Percentiles rank a stretch among this genome's conserved stretches.
Conservation (phyloP, 1,139 yeast species). For the Tardiomyces depauwii region DNA sequence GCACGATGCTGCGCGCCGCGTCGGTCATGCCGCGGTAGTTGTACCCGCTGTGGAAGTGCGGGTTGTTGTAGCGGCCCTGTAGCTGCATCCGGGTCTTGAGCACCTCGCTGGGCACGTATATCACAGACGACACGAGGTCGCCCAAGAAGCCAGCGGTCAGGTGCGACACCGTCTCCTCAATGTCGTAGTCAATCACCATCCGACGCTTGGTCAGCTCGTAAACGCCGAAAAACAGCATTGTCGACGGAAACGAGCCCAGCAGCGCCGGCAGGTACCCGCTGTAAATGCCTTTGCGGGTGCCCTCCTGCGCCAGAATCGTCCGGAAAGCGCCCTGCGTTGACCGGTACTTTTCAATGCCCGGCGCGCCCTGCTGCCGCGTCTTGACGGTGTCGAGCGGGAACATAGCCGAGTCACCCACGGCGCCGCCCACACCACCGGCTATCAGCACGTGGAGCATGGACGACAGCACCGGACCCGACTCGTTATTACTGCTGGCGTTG, state of each 20-base stretch:
- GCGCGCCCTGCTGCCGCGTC: conserved; percentile 92
- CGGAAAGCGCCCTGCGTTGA: conserved; percentile 58
- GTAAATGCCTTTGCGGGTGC: conserved; percentile 71
- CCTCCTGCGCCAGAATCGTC: conserved; percentile 72
- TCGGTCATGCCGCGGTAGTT: conserved; percentile 60
- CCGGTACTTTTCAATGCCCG: conserved; percentile 52
- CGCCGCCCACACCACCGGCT: conserved; percentile 95
- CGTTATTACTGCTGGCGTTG: background rate
- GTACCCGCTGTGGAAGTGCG: conserved; percentile 70
- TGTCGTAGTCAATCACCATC: conserved; percentile 40
- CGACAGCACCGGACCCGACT: background rate
- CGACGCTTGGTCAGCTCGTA: conserved; percentile 72
- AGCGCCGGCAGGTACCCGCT: conserved; percentile 91
- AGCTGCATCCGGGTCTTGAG: conserved; percentile 83
- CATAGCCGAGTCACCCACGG: conserved; percentile 86
- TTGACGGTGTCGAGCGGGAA: conserved; percentile 94
- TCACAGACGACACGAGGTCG: conserved; percentile 80
- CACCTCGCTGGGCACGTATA: conserved; percentile 97
- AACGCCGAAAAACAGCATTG: conserved; percentile 84
- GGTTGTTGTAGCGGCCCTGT: conserved; percentile 81
- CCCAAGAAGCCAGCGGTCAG: conserved; percentile 83
- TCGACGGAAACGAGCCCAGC: conserved; percentile 77
- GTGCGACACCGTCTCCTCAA: conserved; percentile 73
- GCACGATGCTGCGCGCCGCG: conserved; percentile 55
- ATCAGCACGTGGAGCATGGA: conserved; percentile 14